phyloP scores from a whole-genome alignment of 2,329 filamentous ascomycete species.

The Calonectria henricotiae region DNA sequence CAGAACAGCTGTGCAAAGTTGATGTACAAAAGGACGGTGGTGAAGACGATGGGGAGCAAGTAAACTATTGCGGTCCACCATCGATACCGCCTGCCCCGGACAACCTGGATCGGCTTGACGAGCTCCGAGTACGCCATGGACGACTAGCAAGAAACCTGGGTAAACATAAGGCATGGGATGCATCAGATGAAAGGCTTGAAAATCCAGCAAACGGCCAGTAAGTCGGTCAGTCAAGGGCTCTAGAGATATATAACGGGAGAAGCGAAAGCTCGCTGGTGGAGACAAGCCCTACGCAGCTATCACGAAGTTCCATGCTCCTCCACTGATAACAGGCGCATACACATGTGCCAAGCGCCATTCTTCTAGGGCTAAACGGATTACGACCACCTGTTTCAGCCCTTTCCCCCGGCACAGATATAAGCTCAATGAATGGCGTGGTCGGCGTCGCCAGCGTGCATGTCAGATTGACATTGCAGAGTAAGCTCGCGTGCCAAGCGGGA shows the following conservation, averaged over 20 bases:
- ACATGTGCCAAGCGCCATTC: not conserved
- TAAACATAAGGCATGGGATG: too few relatives aligned
- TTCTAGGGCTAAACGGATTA: not conserved
- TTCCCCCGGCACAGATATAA: not conserved
- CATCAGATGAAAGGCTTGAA: too few relatives aligned
- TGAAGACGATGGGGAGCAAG: not conserved
- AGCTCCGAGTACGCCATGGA: not conserved
- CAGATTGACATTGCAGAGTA: not conserved
- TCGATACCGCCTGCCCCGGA: not conserved
- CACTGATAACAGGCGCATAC: too few relatives aligned
- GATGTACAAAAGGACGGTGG: not conserved
- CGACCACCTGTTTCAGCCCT: not conserved
- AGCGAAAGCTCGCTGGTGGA: too few relatives aligned
- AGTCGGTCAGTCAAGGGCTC: too few relatives aligned
- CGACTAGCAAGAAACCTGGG: not conserved
- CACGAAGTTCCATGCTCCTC: too few relatives aligned
- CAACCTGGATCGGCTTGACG: not conserved
- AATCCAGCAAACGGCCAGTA: too few relatives aligned
- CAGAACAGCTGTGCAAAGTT: not conserved
- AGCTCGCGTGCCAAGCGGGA: not conserved
- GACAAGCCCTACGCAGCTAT: too few relatives aligned
- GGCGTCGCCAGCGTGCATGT: not conserved
- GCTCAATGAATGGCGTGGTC: too few relatives aligned
- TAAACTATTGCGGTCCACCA: constrained; percentile 1
- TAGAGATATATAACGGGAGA: not conserved